Evolutionary conservation across 768 basidiomycete genomes (phyloP).

Genomic region (Daedaleopsis nitida): DNA sequence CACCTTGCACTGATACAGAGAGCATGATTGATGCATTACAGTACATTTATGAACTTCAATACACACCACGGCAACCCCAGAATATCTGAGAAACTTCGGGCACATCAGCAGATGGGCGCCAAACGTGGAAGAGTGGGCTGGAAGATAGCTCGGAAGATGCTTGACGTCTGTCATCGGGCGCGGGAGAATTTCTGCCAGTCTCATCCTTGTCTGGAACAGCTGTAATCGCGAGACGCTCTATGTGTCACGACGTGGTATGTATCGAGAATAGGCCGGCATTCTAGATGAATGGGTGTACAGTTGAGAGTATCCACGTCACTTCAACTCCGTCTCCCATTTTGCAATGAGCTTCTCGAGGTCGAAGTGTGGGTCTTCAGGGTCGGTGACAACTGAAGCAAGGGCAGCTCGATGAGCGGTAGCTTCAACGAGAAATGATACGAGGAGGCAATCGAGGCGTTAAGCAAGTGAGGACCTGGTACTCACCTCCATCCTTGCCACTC

Average conservation of each 20-base stretch:
- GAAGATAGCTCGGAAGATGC: no score
- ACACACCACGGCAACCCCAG: no score
- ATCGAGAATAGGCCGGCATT: constrained; percentile 14
- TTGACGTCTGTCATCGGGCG: no score
- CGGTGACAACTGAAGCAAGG: constrained; percentile 70
- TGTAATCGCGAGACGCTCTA: background rate
- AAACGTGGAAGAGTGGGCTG: no score
- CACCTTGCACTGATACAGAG: no score
- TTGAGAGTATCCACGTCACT: constrained; percentile 19
- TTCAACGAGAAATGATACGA: background rate
- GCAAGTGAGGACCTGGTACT: constrained; percentile 34
- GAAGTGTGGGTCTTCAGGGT: constrained; percentile 95
- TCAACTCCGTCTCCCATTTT: constrained; percentile 69
- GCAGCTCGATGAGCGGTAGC: constrained; percentile 14
- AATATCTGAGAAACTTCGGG: no score
- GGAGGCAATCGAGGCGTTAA: background rate
- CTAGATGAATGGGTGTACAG: constrained; percentile 10
- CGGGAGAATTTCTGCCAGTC: no score
- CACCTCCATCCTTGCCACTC: constrained; percentile 53
- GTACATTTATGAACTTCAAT: no score
- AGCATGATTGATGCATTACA: no score
- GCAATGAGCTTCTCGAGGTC: constrained; percentile 90
- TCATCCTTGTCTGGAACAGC: no score
- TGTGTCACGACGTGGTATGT: background rate
- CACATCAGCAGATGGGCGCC: no score